Conservation (phyloP, 2,329 filamentous ascomycete species). For the Aspergillus persii region DNA sequence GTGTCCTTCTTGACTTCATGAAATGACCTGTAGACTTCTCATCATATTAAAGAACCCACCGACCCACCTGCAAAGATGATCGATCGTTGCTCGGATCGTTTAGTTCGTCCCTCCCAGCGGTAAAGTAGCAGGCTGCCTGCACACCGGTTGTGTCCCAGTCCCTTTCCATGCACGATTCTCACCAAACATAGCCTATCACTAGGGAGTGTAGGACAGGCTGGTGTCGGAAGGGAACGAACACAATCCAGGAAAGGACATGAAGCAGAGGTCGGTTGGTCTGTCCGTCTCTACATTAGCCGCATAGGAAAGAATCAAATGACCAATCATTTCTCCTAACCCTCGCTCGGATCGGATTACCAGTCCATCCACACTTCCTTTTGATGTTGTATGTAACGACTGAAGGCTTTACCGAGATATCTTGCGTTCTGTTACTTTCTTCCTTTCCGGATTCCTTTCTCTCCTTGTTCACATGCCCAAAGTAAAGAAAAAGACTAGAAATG, state of each 20-base stretch:
- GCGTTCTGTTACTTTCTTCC: neutral
- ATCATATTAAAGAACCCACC: neutral
- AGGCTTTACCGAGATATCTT: neutral
- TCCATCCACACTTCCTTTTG: neutral
- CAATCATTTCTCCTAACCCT: neutral
- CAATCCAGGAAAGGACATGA: neutral
- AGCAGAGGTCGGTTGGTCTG: neutral
- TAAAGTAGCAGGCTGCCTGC: neutral
- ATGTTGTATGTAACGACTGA: neutral
- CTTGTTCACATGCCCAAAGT: neutral
- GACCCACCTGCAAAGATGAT: neutral
- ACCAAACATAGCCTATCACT: neutral
- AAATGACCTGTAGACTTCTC: neutral
- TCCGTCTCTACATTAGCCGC: neutral
- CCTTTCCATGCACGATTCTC: too few relatives aligned
- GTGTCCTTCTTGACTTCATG: neutral
- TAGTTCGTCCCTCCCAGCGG: neutral
- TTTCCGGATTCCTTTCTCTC: neutral
- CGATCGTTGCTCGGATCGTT: neutral
- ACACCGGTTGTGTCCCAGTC: too few relatives aligned
- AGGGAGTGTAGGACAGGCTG: neutral
- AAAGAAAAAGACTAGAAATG: neutral
- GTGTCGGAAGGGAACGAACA: neutral
- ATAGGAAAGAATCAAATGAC: neutral
- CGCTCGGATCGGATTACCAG: neutral